A percentile compares a stretch with the other conserved stretches of the same genome.
Conservation (phyloP, 495 filamentous ascomycete species). For the Saxophila tyrrhenica region DNA sequence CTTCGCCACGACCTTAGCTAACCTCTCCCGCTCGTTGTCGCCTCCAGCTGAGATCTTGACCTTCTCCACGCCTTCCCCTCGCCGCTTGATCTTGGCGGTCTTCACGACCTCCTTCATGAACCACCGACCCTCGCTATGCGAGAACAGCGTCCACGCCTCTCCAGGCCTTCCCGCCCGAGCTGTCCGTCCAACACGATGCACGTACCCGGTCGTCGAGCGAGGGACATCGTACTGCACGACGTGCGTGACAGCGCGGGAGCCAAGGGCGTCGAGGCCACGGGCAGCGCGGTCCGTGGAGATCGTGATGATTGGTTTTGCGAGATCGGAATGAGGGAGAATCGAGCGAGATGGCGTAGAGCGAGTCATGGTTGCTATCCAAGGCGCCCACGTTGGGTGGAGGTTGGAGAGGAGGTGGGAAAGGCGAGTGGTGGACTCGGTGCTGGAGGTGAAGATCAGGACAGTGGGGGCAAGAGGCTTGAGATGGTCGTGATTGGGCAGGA, state of each 20-base stretch:
- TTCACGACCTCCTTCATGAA: constrained; percentile 70
- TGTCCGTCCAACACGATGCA: constrained; percentile 87
- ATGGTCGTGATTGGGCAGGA: background rate
- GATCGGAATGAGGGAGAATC: background rate
- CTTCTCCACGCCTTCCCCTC: constrained; percentile 31
- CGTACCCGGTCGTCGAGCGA: constrained; percentile 63
- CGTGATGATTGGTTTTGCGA: constrained; percentile 51
- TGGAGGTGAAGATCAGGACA: constrained; percentile 78
- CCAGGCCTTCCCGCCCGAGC: constrained; percentile 71
- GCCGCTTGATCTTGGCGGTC: constrained; percentile 36
- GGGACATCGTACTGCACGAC: constrained; percentile 95
- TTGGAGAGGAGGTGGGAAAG: constrained; percentile 64
- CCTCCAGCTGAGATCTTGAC: constrained; percentile 36
- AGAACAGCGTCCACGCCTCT: constrained; percentile 71
- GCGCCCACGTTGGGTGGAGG: constrained; percentile 48
- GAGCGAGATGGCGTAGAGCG: constrained; percentile 32
- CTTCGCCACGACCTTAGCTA: constrained; percentile 46
- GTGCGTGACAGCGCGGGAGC: constrained; percentile 44
- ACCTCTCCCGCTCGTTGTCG: constrained; percentile 43
- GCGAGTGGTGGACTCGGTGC: constrained; percentile 70
- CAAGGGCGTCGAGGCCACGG: constrained; percentile 74
- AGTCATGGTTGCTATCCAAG: constrained; percentile 57
- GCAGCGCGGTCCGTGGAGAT: constrained; percentile 87
- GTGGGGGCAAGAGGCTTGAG: constrained; percentile 11
- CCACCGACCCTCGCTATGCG: constrained; percentile 67